phyloP scores from a whole-genome alignment of 208 protist species.

The Wallacemonas sp. region DNA sequence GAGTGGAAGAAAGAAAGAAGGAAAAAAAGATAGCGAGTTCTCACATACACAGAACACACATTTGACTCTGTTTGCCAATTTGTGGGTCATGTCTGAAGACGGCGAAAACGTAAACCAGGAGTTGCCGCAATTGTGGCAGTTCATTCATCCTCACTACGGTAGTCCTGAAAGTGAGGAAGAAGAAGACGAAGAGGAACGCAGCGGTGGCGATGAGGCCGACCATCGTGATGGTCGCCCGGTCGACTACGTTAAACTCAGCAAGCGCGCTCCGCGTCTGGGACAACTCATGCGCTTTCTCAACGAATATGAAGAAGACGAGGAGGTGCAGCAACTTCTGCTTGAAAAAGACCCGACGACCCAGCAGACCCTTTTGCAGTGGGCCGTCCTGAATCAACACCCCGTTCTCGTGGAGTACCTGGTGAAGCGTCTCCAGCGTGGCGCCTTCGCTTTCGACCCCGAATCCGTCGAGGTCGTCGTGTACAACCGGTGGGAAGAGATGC shows the following conservation, averaged over 20 bases:
- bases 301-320: conserved; percentile 83
- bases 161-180: conserved; percentile 27
- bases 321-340: conserved; percentile 62
- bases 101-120: conserved; percentile 49
- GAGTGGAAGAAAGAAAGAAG: background rate
- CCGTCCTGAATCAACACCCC: conserved; percentile 77
- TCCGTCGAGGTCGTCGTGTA: conserved; percentile 73
- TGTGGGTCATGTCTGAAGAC: conserved; percentile 53
- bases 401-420: conserved; percentile 87
- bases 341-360: conserved; percentile 82
- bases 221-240: conserved; percentile 18
- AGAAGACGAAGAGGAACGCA: conserved; percentile 39
- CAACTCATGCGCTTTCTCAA: conserved; percentile 79
- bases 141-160: conserved; percentile 66
- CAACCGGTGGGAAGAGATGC: conserved; percentile 85
- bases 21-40: too few relatives aligned
- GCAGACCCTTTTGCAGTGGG: conserved; percentile 88
- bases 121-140: conserved; percentile 77
- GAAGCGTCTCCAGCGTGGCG: conserved; percentile 65
- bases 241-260: conserved; percentile 66
- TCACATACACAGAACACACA: conserved; percentile 11
- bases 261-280: conserved; percentile 62
- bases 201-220: conserved; percentile 1
- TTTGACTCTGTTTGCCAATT: background rate
- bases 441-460: conserved; percentile 80